phyloP scores from a whole-genome alignment of 2,329 filamentous ascomycete genomes.

The Fusarium concolor region DNA sequence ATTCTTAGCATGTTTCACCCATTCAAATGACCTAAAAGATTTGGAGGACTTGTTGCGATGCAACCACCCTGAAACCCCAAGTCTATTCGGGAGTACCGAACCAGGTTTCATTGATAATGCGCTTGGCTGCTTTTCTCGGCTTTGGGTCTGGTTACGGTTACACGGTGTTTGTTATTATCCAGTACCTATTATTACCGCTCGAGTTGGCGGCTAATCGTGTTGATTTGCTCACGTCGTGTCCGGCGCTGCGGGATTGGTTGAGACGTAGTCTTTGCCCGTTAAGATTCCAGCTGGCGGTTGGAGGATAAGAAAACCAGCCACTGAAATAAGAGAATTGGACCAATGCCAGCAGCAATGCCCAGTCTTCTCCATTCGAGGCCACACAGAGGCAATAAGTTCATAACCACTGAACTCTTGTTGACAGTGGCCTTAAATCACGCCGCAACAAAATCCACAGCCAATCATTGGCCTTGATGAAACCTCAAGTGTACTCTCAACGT shows the following conservation, averaged over 20 bases:
- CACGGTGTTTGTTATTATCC: constrained; percentile 10
- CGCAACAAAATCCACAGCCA: constrained; percentile 13
- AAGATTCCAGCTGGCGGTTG: constrained; percentile 42
- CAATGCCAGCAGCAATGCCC: constrained; percentile 20
- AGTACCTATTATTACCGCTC: constrained; percentile 20
- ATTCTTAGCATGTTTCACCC: constrained; percentile 43
- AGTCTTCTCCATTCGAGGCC: constrained; percentile 2
- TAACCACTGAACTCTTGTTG: constrained; percentile 17
- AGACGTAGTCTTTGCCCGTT: constrained; percentile 18
- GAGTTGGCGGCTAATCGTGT: constrained; percentile 33
- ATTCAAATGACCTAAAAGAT: constrained; percentile 7
- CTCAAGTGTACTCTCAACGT: constrained; percentile 19
- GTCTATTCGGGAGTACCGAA: constrained; percentile 26
- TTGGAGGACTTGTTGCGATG: constrained; percentile 37
- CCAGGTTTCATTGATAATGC: constrained; percentile 18
- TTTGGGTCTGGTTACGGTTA: not conserved
- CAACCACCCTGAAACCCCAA: constrained; percentile 41
- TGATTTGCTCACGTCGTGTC: constrained; percentile 16
- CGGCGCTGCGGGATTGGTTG: constrained; percentile 37
- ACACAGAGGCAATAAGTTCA: constrained; percentile 6
- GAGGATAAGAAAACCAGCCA: constrained; percentile 34
- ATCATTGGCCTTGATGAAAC: constrained; percentile 16
- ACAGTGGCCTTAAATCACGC: not conserved
- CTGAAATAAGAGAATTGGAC: constrained; percentile 17
- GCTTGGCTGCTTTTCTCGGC: not conserved